Evolutionary conservation across 805 yeast genomes (phyloP).

Genomic region (Schwanniomyces pseudopolymorphus): DNA sequence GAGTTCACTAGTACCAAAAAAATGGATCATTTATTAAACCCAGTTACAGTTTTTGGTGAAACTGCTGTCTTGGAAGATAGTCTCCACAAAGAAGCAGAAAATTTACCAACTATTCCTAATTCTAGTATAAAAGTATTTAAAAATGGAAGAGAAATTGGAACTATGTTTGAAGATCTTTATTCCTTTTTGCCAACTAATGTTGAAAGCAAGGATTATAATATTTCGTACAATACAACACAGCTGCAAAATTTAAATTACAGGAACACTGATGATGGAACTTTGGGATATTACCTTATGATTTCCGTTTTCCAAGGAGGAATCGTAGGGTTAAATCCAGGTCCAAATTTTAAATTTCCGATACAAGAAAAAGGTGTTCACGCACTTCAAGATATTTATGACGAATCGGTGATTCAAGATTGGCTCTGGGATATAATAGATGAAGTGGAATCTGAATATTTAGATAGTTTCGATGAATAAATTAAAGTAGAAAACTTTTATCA

Average conservation of each 20-base stretch:
- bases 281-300: conserved; percentile 91
- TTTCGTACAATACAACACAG: conserved; percentile 28
- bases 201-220: conserved; percentile 37
- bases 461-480: conserved; percentile 33
- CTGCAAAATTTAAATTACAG: conserved; percentile 37
- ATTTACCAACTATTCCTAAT: conserved; percentile 47
- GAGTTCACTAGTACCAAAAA: conserved; percentile 71
- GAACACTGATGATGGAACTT: conserved; percentile 71
- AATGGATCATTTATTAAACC: conserved; percentile 73
- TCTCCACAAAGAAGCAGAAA: conserved; percentile 18
- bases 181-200: conserved; percentile 82
- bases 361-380: conserved; percentile 42
- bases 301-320: conserved; percentile 80
- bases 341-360: conserved; percentile 53
- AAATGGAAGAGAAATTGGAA: conserved; percentile 71
- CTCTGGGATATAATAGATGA: conserved; percentile 86
- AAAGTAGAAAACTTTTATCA: conserved; percentile 26
- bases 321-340: conserved; percentile 69
- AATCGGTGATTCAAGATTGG: conserved; percentile 75
- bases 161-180: conserved; percentile 63
- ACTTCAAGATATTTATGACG: conserved; percentile 60
- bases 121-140: conserved; percentile 70
- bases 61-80: conserved; percentile 54
- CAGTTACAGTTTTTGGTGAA: conserved; percentile 70
- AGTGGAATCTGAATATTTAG: conserved; percentile 61